Conservation (phyloP, 805 yeast genomes). For the Nakazawaea populi region DNA sequence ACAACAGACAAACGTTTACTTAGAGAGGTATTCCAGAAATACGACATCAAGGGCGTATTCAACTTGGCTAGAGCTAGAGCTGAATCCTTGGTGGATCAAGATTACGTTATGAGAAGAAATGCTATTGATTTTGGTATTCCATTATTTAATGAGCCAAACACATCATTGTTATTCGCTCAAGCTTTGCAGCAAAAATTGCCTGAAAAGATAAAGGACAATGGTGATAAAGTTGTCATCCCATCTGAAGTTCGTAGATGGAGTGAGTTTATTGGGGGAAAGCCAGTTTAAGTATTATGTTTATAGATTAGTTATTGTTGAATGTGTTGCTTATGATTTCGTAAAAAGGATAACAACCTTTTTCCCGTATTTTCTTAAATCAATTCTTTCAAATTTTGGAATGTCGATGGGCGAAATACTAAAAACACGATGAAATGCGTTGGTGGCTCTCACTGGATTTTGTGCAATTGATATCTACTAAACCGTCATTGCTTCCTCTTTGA, state of each 20-base stretch:
- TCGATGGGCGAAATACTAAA: no score
- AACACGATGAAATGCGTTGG: no score
- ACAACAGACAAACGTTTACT: constrained; percentile 87
- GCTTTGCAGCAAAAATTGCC: constrained; percentile 70
- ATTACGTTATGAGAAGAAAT: constrained; percentile 97
- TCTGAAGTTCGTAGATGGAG: constrained; percentile 93
- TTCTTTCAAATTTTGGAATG: no score
- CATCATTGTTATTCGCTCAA: constrained; percentile 79
- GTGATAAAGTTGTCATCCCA: constrained; percentile 53
- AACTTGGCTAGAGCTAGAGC: constrained; percentile 91
- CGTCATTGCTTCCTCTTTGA: no score
- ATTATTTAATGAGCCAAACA: constrained; percentile 93
- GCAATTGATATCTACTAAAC: no score
- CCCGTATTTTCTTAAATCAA: no score
- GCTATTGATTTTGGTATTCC: constrained; percentile 98
- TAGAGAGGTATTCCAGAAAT: constrained; percentile 86
- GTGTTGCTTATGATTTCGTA: background rate
- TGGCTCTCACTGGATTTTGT: no score
- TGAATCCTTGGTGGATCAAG: constrained; percentile 75
- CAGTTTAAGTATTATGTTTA: constrained; percentile 39
- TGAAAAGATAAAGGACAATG: constrained; percentile 41
- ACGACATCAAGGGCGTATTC: constrained; percentile 82
- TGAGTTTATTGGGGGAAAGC: constrained; percentile 92
- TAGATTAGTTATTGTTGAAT: background rate
- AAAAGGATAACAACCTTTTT: background rate